Base-by-base conservation (phyloP, 2,329 filamentous ascomycete genomes). In the Hirsutella minnesotensis region DNA sequence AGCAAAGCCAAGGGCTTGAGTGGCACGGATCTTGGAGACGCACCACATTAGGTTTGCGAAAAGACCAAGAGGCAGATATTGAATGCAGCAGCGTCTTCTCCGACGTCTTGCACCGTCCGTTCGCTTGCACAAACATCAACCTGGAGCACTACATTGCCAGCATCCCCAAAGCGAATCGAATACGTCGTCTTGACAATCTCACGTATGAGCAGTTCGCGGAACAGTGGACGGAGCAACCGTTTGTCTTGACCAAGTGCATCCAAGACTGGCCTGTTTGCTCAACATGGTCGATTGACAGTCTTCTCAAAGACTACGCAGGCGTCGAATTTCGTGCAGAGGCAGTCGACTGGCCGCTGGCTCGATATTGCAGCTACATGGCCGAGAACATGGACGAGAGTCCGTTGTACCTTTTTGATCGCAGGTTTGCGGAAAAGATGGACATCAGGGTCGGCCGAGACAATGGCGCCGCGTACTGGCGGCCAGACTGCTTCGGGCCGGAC, bases 21-120 rank as follows among this genome's bases (percentile, higher is more conserved):
- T 95, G 89, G 90, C 77, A 70, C 53, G 86, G 86, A 37, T 83
- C 84, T 42, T 96, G 90, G 90, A 80, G 86, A 51, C 78, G 81
- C 24, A 94, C 88, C 1, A 77, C 82, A 52, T 71, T 94, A 33
- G 71, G 72, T 30, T 67, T 86, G 13, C 59, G 69, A 1, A 47
- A 55, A 18, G 59, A 63, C 13, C 65, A 70, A 44, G 68, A 75
- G 39, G 70, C 77, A 31, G 68, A 63, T 12, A 67, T 94, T 30
- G 73, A 83, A 51, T 95, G 89, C 63, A 73, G 73, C 41, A 77
- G 80, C 53, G 78, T 96, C 41, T 96, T 86, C 61, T 95, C 90
- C 13, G 90, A 98, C 62, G 80, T 85, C 8, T 72, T 96, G 20
- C 86, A 95, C 61, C 78, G 89, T 9, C 90, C 90, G 0, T 96